Percentiles rank a stretch among this genome's conserved stretches.
Conservation (phyloP, 805 yeast species). For the Sugiyamaella chiloensis region DNA sequence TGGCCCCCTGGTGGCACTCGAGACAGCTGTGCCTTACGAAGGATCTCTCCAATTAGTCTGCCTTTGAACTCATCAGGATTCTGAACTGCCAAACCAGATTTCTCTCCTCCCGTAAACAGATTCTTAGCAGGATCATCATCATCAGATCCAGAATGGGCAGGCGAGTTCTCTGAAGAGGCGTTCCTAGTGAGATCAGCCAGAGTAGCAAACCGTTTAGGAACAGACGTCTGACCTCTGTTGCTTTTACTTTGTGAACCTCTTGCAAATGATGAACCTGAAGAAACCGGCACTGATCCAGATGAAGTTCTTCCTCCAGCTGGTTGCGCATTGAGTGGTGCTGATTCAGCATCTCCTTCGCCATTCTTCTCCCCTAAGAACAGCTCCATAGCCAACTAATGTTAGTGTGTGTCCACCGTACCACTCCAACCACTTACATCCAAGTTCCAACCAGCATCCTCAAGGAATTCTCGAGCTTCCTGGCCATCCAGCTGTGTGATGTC, state of each 20-base stretch:
- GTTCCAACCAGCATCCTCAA: conserved; percentile 36
- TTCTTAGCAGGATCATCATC: conserved; percentile 38
- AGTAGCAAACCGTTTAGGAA: conserved; percentile 28
- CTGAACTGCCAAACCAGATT: conserved; percentile 72
- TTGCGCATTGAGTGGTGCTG: background rate
- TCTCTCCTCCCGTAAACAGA: conserved; percentile 61
- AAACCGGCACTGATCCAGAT: no score
- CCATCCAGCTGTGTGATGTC: conserved; percentile 39
- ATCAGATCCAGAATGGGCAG: conserved; percentile 31
- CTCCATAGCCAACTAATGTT: conserved; percentile 11
- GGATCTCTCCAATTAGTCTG: conserved; percentile 34
- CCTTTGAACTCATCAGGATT: conserved; percentile 47
- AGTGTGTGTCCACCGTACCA: background rate
- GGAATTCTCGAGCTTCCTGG: conserved; percentile 39
- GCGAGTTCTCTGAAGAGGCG: conserved; percentile 33
- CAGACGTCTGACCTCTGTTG: background rate
- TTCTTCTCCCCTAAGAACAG: conserved; percentile 8
- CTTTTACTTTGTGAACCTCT: background rate
- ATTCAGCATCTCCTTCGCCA: conserved; percentile 3
- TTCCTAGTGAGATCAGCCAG: conserved; percentile 29
- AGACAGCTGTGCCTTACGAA: conserved; percentile 33
- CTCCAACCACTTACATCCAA: conserved; percentile 24
- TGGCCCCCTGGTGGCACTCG: conserved; percentile 5
- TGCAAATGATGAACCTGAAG: no score
- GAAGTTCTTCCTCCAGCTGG: no score